Base-by-base conservation (phyloP, 768 basidiomycete genomes). In the Cystobasidium tubakii region DNA sequence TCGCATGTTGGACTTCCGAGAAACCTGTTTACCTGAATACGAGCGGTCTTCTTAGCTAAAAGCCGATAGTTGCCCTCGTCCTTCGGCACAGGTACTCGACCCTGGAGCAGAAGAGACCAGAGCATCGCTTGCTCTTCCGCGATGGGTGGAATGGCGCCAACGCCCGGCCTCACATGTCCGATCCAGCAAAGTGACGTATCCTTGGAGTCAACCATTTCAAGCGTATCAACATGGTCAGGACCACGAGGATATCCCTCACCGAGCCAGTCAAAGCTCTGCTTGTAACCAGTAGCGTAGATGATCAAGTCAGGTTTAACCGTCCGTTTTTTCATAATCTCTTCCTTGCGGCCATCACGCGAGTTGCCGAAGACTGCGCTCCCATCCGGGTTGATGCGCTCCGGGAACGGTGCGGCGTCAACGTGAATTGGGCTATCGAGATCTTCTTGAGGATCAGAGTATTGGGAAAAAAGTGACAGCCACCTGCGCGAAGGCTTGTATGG, bases 91-190 rank as follows among this genome's bases (percentile, higher is more conserved):
- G 81, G 80, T 34, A 86, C 81, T 60, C 81, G 79, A 1, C 82
- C 81, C 75, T 84, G 83, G 42, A 86, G 79, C 4, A 86, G 76
- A 4, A 84, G 83, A 64, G 86, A 84, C 85, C 85, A 87, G 76
- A 86, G 85, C 80, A 86, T 84, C 0, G 83, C 78, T 75, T 88
- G 87, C 83, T 86, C 85, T 79, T 88, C 87, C 0, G 86, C 83
- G 62, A 88, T 85, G 17, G 78, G 78, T 0, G 78, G 78, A 36
- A 78, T 78, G 1, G 78, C 75, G 33, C 75, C 82, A 3, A 83
- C 82, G 29, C 82, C 82, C 0, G 82, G 82, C 13, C 82, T 75
- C 0, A 83, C 80, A 71, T 82, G 82, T 0, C 82, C 82, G 31
- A 83, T 77, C 73, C 80, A 82, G 0, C 78, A 80, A n/a, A 82